A percentile compares a stretch with the other conserved stretches of the same genome.
Evolutionary conservation across 2,329 filamentous ascomycete genomes (phyloP).

Genomic region (Bimuria novae-zelandiae): DNA sequence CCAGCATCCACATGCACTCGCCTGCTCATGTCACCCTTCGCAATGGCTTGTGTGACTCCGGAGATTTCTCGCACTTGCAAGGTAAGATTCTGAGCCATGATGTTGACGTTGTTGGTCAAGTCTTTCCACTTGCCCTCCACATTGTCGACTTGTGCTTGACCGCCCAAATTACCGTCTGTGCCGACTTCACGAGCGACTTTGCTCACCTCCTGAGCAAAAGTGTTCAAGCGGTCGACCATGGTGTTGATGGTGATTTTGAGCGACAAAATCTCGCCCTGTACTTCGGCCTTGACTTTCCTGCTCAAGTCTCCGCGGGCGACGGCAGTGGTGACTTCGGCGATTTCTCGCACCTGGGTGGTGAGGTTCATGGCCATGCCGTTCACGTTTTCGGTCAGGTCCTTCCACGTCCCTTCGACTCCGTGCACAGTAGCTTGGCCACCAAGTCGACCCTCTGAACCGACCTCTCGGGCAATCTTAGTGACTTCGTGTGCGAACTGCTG

Average conservation of each 20-base stretch:
- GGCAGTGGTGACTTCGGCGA: conserved; percentile 58
- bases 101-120: conserved; percentile 69
- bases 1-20: conserved; percentile 95
- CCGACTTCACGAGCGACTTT: conserved; percentile 69
- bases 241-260: conserved; percentile 85
- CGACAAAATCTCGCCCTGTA: conserved; percentile 57
- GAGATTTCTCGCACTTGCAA: conserved; percentile 85
- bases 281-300: conserved; percentile 58
- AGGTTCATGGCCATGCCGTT: conserved; percentile 60
- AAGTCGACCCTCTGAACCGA: conserved; percentile 57
- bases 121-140: conserved; percentile 71
- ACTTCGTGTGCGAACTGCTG: conserved; percentile 59
- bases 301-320: conserved; percentile 58
- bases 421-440: conserved; percentile 59
- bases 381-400: conserved; percentile 59
- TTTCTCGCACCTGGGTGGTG: conserved; percentile 58
- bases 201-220: conserved; percentile 68
- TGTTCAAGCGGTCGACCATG: conserved; percentile 68
- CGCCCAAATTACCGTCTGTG: conserved; percentile 66
- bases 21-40: conserved; percentile 92
- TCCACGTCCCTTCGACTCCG: conserved; percentile 59
- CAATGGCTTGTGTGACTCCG: conserved; percentile 91
- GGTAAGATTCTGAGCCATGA: conserved; percentile 68
- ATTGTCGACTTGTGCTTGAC: conserved; percentile 67
- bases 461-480: conserved; percentile 57